A percentile compares a stretch with the other conserved stretches of the same genome.
These are phyloP conservation scores for Coemansia sp. DNA, from an alignment of 192 early-diverging fungal genomes.

Conservation along the genomic window DNA sequence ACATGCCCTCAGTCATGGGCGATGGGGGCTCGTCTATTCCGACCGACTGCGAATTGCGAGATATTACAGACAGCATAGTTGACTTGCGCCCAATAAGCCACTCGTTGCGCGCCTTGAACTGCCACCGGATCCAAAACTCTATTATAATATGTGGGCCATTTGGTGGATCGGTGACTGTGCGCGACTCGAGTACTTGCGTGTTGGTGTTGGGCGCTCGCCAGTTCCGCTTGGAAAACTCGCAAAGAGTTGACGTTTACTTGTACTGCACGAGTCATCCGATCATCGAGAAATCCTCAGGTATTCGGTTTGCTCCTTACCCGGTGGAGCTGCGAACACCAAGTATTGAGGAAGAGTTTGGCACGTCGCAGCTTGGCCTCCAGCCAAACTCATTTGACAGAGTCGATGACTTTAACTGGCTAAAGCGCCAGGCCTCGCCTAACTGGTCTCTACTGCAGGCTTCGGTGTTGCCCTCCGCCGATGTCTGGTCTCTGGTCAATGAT, in stretches of 20 bases:
- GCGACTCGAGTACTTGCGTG: constrained; percentile 61
- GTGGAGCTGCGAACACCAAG: constrained; percentile 24
- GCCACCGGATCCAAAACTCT: constrained; percentile 64
- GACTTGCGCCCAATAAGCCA: constrained; percentile 56
- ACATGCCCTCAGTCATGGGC: too few species aligned
- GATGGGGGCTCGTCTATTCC: background rate
- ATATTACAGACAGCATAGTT: constrained; percentile 62
- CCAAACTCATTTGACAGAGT: constrained; percentile 61
- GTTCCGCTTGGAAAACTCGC: constrained; percentile 81
- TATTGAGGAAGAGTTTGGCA: constrained; percentile 16
- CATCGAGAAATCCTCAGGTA: constrained; percentile 73
- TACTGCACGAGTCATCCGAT: constrained; percentile 78
- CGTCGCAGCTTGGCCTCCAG: background rate
- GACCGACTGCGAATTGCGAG: constrained; percentile 44
- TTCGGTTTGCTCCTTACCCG: constrained; percentile 69
- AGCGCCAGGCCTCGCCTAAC: constrained; percentile 73
- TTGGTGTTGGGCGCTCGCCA: constrained; percentile 75
- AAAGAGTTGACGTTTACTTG: constrained; percentile 61
- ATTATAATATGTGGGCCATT: constrained; percentile 68
- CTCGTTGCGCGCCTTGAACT: constrained; percentile 70
- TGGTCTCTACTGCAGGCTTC: constrained; percentile 49
- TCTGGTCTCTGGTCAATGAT: constrained; percentile 9
- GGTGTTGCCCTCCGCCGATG: background rate
- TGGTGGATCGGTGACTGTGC: constrained; percentile 68
- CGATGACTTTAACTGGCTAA: constrained; percentile 93